Evolutionary conservation across 1,284 basidiomycete species (phyloP).

Genomic region (Pseudozyma flocculosa): DNA sequence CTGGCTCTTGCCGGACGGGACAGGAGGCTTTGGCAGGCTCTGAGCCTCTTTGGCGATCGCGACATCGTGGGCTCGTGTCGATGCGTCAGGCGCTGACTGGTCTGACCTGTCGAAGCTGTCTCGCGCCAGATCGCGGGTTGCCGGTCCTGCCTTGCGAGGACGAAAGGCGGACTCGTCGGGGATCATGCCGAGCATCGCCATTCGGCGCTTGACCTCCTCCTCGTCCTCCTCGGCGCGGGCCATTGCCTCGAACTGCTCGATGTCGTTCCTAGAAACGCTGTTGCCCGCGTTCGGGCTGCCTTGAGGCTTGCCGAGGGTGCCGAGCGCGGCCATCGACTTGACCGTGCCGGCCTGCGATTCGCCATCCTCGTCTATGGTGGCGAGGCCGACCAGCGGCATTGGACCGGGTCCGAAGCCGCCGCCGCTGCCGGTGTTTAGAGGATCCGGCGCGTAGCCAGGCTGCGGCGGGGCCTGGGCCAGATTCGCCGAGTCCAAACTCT

Average conservation of each 20-base stretch:
- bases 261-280: conserved; percentile 38
- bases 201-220: conserved; percentile 38
- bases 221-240: conserved; percentile 39
- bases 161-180: conserved; percentile 33
- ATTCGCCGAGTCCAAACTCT: too few relatives aligned
- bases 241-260: conserved; percentile 44
- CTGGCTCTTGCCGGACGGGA: conserved; percentile 2
- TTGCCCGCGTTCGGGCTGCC: conserved; percentile 19
- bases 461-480: too few relatives aligned
- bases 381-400: conserved; percentile 24
- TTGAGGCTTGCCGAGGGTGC: conserved; percentile 27
- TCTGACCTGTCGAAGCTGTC: too few relatives aligned
- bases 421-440: background rate
- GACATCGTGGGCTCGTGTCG: background rate
- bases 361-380: conserved; percentile 45
- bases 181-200: conserved; percentile 37
- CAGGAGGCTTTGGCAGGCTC: conserved; percentile 9
- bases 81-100: background rate
- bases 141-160: too few relatives aligned
- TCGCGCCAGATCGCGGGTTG: too few relatives aligned
- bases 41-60: conserved; percentile 4
- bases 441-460: background rate
- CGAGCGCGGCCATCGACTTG: conserved; percentile 31
- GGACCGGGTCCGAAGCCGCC: background rate
- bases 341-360: conserved; percentile 48